Conservation (phyloP, 2,329 filamentous ascomycete species). For the Fonsecaea nubica region DNA sequence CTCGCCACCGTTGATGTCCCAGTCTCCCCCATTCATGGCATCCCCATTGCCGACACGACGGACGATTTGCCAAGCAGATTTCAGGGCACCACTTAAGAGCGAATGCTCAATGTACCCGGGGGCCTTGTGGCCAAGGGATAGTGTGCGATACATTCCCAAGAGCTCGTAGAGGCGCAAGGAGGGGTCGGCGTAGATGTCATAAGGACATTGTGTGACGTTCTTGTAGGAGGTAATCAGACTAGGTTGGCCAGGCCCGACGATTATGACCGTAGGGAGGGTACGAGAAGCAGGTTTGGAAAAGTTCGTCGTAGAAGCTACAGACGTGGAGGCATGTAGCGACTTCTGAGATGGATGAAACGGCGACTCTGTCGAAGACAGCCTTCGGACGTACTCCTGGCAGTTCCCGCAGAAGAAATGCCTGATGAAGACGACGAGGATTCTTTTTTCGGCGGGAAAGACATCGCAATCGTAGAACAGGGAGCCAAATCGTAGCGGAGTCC, state of each 20-base stretch:
- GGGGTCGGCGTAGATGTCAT: conserved; percentile 79
- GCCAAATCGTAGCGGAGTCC: conserved; percentile 28
- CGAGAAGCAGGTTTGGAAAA: conserved; percentile 27
- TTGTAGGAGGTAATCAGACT: conserved; percentile 72
- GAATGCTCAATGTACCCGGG: conserved; percentile 70
- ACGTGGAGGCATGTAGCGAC: conserved; percentile 58
- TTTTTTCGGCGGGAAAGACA: conserved; percentile 45
- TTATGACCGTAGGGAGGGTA: conserved; percentile 61
- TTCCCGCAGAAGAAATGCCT: conserved; percentile 84
- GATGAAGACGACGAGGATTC: conserved; percentile 74
- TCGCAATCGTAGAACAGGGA: conserved; percentile 30
- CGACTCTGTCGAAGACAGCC: conserved; percentile 54
- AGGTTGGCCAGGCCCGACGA: conserved; percentile 76
- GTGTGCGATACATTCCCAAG: conserved; percentile 72
- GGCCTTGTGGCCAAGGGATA: conserved; percentile 62
- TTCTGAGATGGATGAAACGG: conserved; percentile 42
- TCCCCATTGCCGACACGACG: conserved; percentile 64
- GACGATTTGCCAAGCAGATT: conserved; percentile 64
- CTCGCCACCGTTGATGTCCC: conserved; percentile 75
- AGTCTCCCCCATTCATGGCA: conserved; percentile 68
- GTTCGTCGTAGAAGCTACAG: conserved; percentile 14
- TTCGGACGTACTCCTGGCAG: conserved; percentile 76
- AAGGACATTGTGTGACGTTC: conserved; percentile 67
- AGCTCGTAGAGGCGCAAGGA: conserved; percentile 68
- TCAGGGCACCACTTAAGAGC: conserved; percentile 53